Percentiles rank a stretch among this genome's conserved stretches.
Evolutionary conservation across 2,329 filamentous ascomycete species (phyloP).

Genomic region (Colletotrichum sp.): DNA sequence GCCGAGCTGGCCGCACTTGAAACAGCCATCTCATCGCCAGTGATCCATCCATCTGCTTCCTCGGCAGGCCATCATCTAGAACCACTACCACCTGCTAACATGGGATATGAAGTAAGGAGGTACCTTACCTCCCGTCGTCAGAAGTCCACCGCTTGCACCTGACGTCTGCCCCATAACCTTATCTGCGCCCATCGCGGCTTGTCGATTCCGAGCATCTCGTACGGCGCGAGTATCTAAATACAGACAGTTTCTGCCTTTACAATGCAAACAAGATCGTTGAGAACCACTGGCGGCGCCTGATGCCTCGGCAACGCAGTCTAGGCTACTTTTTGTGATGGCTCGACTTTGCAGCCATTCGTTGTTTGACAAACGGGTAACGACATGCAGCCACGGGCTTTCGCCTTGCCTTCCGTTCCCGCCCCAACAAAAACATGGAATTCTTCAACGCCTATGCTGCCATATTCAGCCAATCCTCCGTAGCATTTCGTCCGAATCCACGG

Average conservation of each 20-base stretch:
- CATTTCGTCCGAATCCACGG: not conserved
- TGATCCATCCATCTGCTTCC: not conserved
- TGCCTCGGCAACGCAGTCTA: not conserved
- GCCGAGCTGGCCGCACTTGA: conserved; percentile 3
- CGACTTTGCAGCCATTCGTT: not conserved
- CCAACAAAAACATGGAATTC: conserved; percentile 1
- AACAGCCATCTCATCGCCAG: conserved; percentile 9
- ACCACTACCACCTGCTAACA: not conserved
- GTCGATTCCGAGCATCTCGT: not conserved
- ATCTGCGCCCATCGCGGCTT: not conserved
- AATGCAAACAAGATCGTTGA: not conserved
- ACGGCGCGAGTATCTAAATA: not conserved
- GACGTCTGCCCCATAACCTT: not conserved
- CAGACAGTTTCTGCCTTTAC: not conserved
- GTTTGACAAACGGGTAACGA: not conserved
- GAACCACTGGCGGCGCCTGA: not conserved
- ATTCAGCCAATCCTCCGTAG: not conserved
- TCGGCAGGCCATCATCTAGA: not conserved
- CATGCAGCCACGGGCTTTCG: not conserved
- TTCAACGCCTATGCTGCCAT: not conserved
- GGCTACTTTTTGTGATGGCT: not conserved
- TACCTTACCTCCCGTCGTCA: not conserved
- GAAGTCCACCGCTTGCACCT: not conserved
- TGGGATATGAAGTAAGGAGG: not conserved
- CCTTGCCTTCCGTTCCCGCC: not conserved